These are phyloP conservation scores for Mycena pura DNA, from an alignment of 768 basidiomycete genomes.

Conservation along the genomic window DNA sequence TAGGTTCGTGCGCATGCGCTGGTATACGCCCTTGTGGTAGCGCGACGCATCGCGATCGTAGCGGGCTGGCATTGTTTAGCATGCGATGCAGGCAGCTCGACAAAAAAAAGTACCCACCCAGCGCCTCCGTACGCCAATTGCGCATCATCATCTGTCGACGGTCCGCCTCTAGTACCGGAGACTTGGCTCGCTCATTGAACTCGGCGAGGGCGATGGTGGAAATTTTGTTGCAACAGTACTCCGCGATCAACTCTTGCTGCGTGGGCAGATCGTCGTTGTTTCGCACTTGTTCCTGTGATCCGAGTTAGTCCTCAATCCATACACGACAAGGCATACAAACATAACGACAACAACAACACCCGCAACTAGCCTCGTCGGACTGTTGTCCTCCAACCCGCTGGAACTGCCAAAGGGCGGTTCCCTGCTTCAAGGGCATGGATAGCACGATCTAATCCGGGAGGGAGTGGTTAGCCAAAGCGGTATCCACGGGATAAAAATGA, in stretches of 20 bases:
- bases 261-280: constrained; percentile 97
- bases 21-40: constrained; percentile 94
- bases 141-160: constrained; percentile 86
- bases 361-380: too few species aligned
- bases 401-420: too few species aligned
- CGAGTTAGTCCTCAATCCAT: not conserved
- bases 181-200: constrained; percentile 84
- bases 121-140: constrained; percentile 75
- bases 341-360: too few species aligned
- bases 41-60: constrained; percentile 97
- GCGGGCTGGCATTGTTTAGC: constrained; percentile 59
- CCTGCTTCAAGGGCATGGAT: too few species aligned
- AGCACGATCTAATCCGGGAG: too few species aligned
- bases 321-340: too few species aligned
- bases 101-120: constrained; percentile 66
- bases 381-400: too few species aligned
- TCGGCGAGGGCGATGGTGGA: constrained; percentile 77
- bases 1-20: constrained; percentile 88
- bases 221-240: constrained; percentile 99
- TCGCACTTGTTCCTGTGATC: constrained; percentile 89
- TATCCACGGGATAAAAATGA: too few species aligned
- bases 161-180: constrained; percentile 82
- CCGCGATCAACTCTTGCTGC: constrained; percentile 95
- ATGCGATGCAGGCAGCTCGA: not conserved
- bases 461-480: too few species aligned